A percentile compares a stretch with the other conserved stretches of the same genome.
These are phyloP conservation scores for Hypsizygus ulmarius DNA, from an alignment of 1,284 basidiomycete genomes.

Conservation along the genomic window DNA sequence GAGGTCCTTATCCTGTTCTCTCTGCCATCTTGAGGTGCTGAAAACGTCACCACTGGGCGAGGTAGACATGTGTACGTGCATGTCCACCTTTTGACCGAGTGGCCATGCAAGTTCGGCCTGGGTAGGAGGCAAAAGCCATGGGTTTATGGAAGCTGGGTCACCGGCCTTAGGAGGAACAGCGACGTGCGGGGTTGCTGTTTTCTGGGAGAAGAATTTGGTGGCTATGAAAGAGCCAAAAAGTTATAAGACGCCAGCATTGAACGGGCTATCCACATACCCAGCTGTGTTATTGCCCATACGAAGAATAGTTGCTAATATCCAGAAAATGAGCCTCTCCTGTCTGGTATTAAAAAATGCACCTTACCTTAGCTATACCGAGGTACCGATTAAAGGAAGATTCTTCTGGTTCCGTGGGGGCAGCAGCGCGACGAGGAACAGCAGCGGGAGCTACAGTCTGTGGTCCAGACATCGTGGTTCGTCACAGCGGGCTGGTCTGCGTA, in stretches of 20 bases:
- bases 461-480: slow-evolving; percentile 26
- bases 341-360: slow-evolving; percentile 17
- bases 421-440: slow-evolving; percentile 19
- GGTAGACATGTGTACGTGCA: slow-evolving; percentile 77
- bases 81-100: slow-evolving; percentile 55
- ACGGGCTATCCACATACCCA: slow-evolving; percentile 43
- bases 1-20: slow-evolving; percentile 48
- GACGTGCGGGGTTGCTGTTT: slow-evolving; percentile 23
- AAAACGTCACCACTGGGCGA: slow-evolving; percentile 61
- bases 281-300: slow-evolving; percentile 58
- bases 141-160: slow-evolving; percentile 33
- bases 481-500: neutral
- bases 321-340: neutral
- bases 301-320: slow-evolving; percentile 60
- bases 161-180: slow-evolving; percentile 28
- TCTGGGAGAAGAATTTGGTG: slow-evolving; percentile 40
- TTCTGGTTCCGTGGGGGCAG: slow-evolving; percentile 18
- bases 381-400: slow-evolving; percentile 34
- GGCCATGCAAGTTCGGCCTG: slow-evolving; percentile 57
- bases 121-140: slow-evolving; percentile 49
- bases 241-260: slow-evolving; percentile 9
- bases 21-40: slow-evolving; percentile 45
- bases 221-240: slow-evolving; percentile 28
- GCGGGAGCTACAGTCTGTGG: slow-evolving; percentile 25
- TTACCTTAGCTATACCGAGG: slow-evolving; percentile 49